Evolutionary conservation across 106 monocot species (phyloP).

Genomic region (Phalaenopsis equestris): DNA sequence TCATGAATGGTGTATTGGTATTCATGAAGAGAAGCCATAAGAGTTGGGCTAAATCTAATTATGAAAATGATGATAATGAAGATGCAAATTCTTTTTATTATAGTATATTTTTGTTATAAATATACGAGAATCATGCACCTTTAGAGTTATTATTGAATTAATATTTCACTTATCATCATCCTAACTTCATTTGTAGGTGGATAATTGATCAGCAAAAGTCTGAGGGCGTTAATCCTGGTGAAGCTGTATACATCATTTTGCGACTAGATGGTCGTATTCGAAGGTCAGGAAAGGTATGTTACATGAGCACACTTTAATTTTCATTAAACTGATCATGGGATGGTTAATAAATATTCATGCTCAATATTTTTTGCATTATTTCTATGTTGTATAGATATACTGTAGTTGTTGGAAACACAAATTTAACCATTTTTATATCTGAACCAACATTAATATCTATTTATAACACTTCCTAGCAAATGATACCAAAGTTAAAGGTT

Average conservation of each 20-base stretch:
- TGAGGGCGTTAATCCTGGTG: conserved; percentile 82
- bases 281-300: conserved; percentile 79
- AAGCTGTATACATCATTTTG: conserved; percentile 84
- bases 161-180: background rate
- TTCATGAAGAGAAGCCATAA: too few species aligned
- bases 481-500: too few species aligned
- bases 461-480: too few species aligned
- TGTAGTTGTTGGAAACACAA: too few species aligned
- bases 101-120: background rate
- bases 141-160: conserved; percentile 1
- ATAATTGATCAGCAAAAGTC: conserved; percentile 85
- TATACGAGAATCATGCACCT: background rate
- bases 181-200: conserved; percentile 41
- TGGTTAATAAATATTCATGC: background rate
- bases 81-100: background rate
- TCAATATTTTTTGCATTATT: background rate
- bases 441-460: too few species aligned
- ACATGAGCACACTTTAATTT: background rate
- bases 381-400: background rate
- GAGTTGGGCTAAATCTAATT: too few species aligned
- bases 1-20: too few species aligned
- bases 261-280: conserved; percentile 94
- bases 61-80: too few species aligned
- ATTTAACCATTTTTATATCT: too few species aligned
- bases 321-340: background rate